phyloP scores from a whole-genome alignment of 352 stramenopile genomes.

The Hyaloperonospora brassicae region DNA sequence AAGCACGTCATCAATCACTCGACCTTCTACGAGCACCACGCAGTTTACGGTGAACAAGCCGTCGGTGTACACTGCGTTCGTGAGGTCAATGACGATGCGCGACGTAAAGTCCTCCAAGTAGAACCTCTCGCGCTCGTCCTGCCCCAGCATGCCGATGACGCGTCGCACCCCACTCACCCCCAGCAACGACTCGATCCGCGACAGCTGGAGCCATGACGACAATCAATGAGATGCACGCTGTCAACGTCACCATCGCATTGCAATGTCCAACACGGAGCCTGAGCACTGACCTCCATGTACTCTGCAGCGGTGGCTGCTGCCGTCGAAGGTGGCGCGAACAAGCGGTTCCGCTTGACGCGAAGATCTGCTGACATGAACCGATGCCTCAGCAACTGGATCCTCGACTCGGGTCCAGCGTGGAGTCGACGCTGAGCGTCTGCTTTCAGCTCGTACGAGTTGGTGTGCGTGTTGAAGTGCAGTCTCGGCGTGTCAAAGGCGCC shows the following conservation, averaged over 20 bases:
- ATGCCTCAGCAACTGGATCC: conserved; percentile 59
- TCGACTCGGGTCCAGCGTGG: conserved; percentile 46
- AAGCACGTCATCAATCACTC: conserved; percentile 89
- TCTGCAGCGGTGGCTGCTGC: conserved; percentile 46
- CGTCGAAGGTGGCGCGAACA: conserved; percentile 60
- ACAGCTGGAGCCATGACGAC: conserved; percentile 35
- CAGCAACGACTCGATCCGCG: conserved; percentile 80
- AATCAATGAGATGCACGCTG: background rate
- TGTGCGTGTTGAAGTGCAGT: conserved; percentile 57
- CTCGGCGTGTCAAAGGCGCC: conserved; percentile 64
- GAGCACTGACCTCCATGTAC: conserved; percentile 52
- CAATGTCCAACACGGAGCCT: background rate
- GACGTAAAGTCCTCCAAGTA: conserved; percentile 81
- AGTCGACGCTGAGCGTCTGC: conserved; percentile 46
- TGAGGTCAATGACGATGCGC: conserved; percentile 69
- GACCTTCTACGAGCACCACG: conserved; percentile 88
- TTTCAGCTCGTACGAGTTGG: conserved; percentile 66
- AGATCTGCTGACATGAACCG: conserved; percentile 62
- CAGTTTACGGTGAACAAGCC: conserved; percentile 90
- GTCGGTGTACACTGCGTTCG: conserved; percentile 70
- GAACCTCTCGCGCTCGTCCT: conserved; percentile 71
- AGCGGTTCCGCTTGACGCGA: conserved; percentile 75
- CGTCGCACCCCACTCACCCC: conserved; percentile 65
- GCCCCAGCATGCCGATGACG: conserved; percentile 79
- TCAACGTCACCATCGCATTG: background rate